Evolutionary conservation across 768 basidiomycete genomes (phyloP).

Genomic region (Leccinum variicolor): DNA sequence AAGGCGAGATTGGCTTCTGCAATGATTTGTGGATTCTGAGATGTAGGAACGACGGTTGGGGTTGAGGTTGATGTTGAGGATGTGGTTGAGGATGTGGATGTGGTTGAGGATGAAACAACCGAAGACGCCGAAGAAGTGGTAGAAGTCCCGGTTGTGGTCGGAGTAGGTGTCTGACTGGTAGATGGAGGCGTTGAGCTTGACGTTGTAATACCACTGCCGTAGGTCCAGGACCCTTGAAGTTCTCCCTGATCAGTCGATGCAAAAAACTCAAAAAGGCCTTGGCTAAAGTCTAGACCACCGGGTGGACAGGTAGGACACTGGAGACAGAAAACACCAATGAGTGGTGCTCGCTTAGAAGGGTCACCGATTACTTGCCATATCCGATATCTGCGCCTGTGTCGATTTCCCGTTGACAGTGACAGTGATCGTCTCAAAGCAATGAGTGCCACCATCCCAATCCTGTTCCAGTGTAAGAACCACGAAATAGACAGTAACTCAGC

Average conservation of each 20-base stretch:
- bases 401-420: slow-evolving; percentile 38
- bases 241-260: slow-evolving; percentile 33
- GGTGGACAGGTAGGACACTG: slow-evolving; percentile 40
- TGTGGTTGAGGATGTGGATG: neutral
- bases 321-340: neutral
- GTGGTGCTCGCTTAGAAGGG: neutral
- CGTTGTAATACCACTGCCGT: slow-evolving; percentile 22
- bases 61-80: slow-evolving; percentile 6
- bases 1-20: slow-evolving; percentile 24
- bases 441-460: slow-evolving; percentile 39
- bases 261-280: slow-evolving; percentile 43
- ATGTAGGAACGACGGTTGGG: slow-evolving; percentile 14
- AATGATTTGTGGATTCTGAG: slow-evolving; percentile 21
- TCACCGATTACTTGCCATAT: slow-evolving; percentile 33
- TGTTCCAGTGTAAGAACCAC: slow-evolving; percentile 15
- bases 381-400: slow-evolving; percentile 41
- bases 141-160: slow-evolving; percentile 8
- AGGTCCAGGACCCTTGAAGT: slow-evolving; percentile 41
- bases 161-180: slow-evolving; percentile 21
- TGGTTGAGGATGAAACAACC: neutral
- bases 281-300: slow-evolving; percentile 46
- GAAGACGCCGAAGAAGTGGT: slow-evolving; percentile 13
- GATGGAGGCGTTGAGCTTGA: slow-evolving; percentile 22
- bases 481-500: neutral
- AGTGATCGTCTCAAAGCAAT: slow-evolving; percentile 45